Evolutionary conservation across 352 stramenopile species (phyloP), one percentile per base, ranked within the genome.

Genomic region (Saprolegnia diclina): DNA sequence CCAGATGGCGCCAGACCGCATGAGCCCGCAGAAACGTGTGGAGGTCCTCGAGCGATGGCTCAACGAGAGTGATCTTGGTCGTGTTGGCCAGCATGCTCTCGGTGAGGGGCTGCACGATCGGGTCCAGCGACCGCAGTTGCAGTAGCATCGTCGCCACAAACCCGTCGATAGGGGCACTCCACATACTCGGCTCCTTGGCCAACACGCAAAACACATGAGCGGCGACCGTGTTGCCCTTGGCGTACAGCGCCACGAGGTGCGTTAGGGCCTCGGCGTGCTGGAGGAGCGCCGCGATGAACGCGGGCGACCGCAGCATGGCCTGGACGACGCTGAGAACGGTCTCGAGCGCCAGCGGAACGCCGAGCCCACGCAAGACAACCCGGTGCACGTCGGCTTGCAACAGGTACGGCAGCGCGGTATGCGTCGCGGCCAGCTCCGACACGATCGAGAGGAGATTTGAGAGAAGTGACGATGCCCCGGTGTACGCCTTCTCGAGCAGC

Each of bases 1-100:
- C 77, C 19, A 72, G 38, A 26, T 68, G 29, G 7, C n/a, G 9
- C 50, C 56, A 72, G 1, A 67, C 35, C 1, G 50, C 21, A 19
- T 72, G 54, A 26, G 13, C 14, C 5, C 24, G 48, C 11, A 45
- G 16, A 14, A 14, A 56, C 29, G 13, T 6, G 11, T 22, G 53
- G 48, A 57, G 32, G 32, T 57, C 32, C 7, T 64, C 56, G 24
- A 50, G 6, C 7, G 22, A 7, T 76, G 29, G 52, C 52, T 57
- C 52, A 13, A 7, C 52, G 18, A 91, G 79, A 10, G 89, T 79
- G 66, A 89, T 90, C 45, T 91, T 81, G 0, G 81, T 91, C 50
- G 90, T 80, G 46, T 88, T 76, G 19, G 77, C 82, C 26, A 92
- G 76, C 18, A 94, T 73, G 32, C 78, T 85, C 37, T 82, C 80